These are phyloP conservation scores for Echinochloa phyllopogon DNA, from an alignment of 176 grass and related monocot species.

Conservation along the genomic window DNA sequence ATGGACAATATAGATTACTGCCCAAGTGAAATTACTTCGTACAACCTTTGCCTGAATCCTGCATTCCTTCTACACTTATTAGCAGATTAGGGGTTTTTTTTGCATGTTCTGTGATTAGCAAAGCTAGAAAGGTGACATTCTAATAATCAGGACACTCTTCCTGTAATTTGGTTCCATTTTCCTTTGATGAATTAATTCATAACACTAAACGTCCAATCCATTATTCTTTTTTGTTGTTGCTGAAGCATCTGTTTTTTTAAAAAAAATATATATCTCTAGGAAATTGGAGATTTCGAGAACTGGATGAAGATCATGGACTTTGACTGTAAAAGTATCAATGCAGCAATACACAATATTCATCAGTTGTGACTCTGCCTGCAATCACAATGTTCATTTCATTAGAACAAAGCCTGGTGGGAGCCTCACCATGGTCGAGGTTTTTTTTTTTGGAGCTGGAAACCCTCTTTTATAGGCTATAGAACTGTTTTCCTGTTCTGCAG, in stretches of 20 bases:
- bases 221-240: neutral
- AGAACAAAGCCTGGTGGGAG: too few relatives aligned
- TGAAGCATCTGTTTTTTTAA: neutral
- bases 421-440: too few relatives aligned
- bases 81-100: neutral
- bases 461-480: neutral
- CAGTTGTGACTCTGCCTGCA: conserved; percentile 41
- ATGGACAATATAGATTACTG: neutral
- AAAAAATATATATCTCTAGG: conserved; percentile 38
- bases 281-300: conserved; percentile 81
- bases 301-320: conserved; percentile 89
- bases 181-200: neutral
- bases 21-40: neutral
- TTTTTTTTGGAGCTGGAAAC: neutral
- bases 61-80: neutral
- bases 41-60: neutral
- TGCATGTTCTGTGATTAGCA: neutral
- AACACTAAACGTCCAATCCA: neutral
- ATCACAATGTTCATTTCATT: neutral
- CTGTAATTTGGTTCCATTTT: neutral
- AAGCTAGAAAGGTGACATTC: neutral
- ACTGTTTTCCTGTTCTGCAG: neutral
- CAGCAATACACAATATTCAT: conserved; percentile 72
- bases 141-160: neutral
- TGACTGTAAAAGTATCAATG: conserved; percentile 83